phyloP scores from a whole-genome alignment of 2,329 filamentous ascomycete species.

The Diplodia corticola region DNA sequence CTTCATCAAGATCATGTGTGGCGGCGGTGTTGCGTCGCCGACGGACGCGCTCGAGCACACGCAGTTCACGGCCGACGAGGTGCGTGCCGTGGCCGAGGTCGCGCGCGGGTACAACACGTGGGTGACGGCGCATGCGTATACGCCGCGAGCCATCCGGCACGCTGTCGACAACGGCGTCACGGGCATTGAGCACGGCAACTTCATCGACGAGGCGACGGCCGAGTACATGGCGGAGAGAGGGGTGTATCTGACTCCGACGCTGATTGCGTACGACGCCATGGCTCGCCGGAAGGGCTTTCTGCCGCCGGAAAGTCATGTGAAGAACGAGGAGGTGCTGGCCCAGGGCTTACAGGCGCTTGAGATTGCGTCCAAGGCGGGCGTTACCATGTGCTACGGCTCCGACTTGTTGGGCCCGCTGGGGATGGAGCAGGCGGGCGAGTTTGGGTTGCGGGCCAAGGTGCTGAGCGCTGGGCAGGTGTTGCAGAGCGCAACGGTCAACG shows the following conservation, averaged over 20 bases:
- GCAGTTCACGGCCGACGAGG: conserved; percentile 60
- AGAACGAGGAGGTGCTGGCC: conserved; percentile 54
- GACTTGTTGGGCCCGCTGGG: conserved; percentile 56
- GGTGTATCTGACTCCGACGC: conserved; percentile 56
- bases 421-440: conserved; percentile 53
- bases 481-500: conserved; percentile 54
- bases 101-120: conserved; percentile 53
- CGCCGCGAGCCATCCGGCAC: conserved; percentile 55
- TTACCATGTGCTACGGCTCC: conserved; percentile 58
- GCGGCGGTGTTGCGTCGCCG: conserved; percentile 58
- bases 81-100: conserved; percentile 54
- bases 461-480: conserved; percentile 48
- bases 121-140: conserved; percentile 62
- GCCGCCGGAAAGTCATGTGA: conserved; percentile 47
- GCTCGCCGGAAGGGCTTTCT: conserved; percentile 44
- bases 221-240: conserved; percentile 52
- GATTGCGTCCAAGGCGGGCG: conserved; percentile 54
- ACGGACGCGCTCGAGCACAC: conserved; percentile 56
- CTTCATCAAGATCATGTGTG: conserved; percentile 64
- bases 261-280: conserved; percentile 55
- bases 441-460: conserved; percentile 48
- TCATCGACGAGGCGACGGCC: conserved; percentile 60
- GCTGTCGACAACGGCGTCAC: conserved; percentile 56
- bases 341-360: conserved; percentile 50
- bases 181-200: conserved; percentile 61